Evolutionary conservation across 495 filamentous ascomycete genomes (phyloP).

Genomic region (Copromyces sp.): DNA sequence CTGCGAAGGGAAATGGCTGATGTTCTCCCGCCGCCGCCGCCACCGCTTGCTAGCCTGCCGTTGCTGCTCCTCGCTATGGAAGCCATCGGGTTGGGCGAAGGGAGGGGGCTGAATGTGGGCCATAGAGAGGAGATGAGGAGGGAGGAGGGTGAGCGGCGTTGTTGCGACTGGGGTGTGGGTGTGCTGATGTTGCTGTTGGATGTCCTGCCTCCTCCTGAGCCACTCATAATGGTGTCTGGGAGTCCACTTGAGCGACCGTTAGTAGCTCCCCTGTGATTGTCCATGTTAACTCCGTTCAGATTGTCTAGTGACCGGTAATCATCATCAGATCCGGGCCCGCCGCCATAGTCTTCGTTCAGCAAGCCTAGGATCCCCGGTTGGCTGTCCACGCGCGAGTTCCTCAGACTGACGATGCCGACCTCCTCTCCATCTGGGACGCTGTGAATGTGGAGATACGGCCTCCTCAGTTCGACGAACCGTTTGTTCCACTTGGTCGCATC

Average conservation of each 20-base stretch:
- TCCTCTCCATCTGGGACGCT: slow-evolving; percentile 78
- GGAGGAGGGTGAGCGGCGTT: neutral
- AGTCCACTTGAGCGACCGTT: neutral
- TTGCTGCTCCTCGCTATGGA: neutral
- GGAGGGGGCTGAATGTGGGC: neutral
- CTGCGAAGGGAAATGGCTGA: neutral
- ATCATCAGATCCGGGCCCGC: neutral
- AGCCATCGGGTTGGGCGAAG: neutral
- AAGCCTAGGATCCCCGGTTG: slow-evolving; percentile 77
- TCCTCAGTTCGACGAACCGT: slow-evolving; percentile 84
- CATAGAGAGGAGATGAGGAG: slow-evolving; percentile 9
- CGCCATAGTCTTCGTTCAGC: slow-evolving; percentile 34
- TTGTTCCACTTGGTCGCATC: slow-evolving; percentile 75
- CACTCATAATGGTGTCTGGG: neutral
- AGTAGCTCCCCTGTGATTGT: neutral
- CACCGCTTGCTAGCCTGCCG: neutral
- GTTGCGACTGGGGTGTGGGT: neutral
- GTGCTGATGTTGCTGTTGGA: neutral
- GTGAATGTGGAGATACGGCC: slow-evolving; percentile 87
- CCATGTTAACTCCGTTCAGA: neutral
- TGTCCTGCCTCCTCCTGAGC: neutral
- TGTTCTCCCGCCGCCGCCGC: neutral
- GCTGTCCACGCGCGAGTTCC: slow-evolving; percentile 76
- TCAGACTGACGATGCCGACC: slow-evolving; percentile 74
- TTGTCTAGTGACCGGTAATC: neutral